These are phyloP conservation scores for Moricandia moricandioides DNA, from an alignment of 345 rosid genomes.

Conservation along the genomic window DNA sequence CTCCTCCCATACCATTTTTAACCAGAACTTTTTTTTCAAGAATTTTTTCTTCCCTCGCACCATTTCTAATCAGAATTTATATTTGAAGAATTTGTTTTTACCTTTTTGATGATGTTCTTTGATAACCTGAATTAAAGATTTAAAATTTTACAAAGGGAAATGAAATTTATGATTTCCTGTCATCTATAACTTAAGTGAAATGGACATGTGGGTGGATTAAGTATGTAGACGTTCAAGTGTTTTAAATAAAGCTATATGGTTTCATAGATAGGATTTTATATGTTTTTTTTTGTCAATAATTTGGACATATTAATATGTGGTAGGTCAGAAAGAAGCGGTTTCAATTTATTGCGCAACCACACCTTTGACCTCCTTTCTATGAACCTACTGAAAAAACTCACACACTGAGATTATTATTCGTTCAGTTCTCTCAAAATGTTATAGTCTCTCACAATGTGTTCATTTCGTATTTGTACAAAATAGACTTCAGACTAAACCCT, in stretches of 20 bases:
- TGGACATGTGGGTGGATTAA: constrained; percentile 10
- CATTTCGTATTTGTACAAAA: neutral
- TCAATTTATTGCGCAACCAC: constrained; percentile 19
- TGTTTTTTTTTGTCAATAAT: neutral
- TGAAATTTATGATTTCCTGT: neutral
- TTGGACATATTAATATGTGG: constrained; percentile 16
- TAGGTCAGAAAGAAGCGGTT: constrained; percentile 29
- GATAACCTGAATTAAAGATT: neutral
- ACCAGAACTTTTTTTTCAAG: neutral
- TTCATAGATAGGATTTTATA: neutral
- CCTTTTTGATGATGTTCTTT: neutral
- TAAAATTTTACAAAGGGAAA: neutral
- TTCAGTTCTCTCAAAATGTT: neutral
- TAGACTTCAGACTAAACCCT: neutral
- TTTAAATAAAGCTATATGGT: neutral
- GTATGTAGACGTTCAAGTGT: constrained; percentile 15
- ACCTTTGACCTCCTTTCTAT: neutral
- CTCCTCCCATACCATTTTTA: neutral
- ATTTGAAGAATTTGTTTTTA: neutral
- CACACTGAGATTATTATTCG: neutral
- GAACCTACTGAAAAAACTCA: neutral
- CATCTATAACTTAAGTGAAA: constrained; percentile 1
- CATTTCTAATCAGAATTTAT: neutral
- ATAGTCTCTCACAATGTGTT: neutral
- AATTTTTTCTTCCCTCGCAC: neutral